Conservation (phyloP, 176 grass and related monocot species). For the Ensete ventricosum region DNA sequence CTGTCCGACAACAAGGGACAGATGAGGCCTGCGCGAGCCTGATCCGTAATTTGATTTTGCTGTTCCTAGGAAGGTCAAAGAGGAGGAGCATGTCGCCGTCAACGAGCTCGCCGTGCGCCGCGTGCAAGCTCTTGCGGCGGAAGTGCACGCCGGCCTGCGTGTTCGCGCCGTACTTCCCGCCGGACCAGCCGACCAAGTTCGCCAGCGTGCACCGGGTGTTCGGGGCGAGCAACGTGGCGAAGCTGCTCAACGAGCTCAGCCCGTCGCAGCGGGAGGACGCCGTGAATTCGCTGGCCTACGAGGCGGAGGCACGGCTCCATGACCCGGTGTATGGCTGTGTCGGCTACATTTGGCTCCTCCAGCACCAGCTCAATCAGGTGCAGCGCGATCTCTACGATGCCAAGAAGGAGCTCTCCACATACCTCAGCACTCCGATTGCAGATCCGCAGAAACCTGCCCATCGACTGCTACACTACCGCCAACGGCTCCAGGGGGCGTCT, state of each 20-base stretch:
- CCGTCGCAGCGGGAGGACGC: conserved; percentile 37
- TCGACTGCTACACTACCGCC: too few relatives aligned
- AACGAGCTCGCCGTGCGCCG: conserved; percentile 51
- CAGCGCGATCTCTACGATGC: neutral
- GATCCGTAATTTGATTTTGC: neutral
- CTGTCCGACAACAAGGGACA: too few relatives aligned
- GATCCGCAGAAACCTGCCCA: too few relatives aligned
- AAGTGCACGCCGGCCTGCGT: conserved; percentile 55
- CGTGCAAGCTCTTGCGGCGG: conserved; percentile 91
- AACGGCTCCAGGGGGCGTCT: too few relatives aligned
- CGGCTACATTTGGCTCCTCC: conserved; percentile 60
- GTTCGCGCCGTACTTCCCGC: conserved; percentile 63
- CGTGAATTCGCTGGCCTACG: conserved; percentile 60
- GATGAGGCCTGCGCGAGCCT: too few relatives aligned
- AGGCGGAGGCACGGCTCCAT: conserved; percentile 69
- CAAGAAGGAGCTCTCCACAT: neutral
- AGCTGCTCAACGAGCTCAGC: conserved; percentile 24
- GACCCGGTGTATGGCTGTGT: conserved; percentile 88
- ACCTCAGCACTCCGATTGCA: neutral
- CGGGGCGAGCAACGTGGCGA: too few relatives aligned
- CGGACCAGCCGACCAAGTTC: conserved; percentile 39
- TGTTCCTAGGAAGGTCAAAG: neutral
- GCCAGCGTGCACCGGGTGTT: conserved; percentile 30
- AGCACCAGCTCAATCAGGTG: conserved; percentile 43
- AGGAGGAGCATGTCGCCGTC: conserved; percentile 13